Evolutionary conservation across 2,329 filamentous ascomycete genomes (phyloP).

Genomic region (Aspergillus vadensis): DNA sequence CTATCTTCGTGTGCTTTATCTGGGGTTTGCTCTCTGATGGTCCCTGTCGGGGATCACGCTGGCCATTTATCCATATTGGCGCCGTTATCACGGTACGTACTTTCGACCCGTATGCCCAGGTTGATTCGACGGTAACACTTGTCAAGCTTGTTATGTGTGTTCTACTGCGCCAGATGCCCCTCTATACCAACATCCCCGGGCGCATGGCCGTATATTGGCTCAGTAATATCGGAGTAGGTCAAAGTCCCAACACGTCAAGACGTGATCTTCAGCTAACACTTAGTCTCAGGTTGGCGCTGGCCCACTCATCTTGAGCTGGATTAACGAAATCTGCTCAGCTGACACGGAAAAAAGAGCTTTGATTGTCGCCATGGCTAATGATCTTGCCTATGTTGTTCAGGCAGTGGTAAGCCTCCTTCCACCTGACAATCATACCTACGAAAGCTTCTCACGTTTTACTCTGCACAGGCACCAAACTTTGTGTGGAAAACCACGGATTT

Average conservation of each 20-base stretch:
- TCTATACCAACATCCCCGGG: constrained; percentile 40
- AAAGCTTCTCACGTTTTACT: too few relatives aligned
- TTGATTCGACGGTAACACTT: too few relatives aligned
- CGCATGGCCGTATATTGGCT: constrained; percentile 45
- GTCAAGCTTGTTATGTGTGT: constrained; percentile 34
- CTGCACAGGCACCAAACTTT: constrained; percentile 38
- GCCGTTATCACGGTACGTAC: constrained; percentile 37
- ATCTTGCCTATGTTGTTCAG: constrained; percentile 38
- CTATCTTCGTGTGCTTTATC: constrained; percentile 38
- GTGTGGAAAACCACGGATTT: constrained; percentile 48
- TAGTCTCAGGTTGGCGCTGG: constrained; percentile 34
- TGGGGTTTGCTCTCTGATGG: constrained; percentile 46
- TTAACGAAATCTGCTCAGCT: constrained; percentile 38
- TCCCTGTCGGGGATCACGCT: constrained; percentile 34
- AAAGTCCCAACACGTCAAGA: background rate
- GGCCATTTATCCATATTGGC: constrained; percentile 44
- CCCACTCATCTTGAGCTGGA: constrained; percentile 43
- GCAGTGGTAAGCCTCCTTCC: constrained; percentile 27
- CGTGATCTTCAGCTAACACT: background rate
- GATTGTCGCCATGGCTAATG: constrained; percentile 35
- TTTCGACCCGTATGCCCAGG: background rate
- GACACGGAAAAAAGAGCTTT: constrained; percentile 37
- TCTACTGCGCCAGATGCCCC: constrained; percentile 39
- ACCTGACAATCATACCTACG: too few relatives aligned
- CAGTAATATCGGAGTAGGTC: constrained; percentile 36